These are phyloP conservation scores for Mimosa pudica DNA, from an alignment of 306 rosid species.

Conservation along the genomic window DNA sequence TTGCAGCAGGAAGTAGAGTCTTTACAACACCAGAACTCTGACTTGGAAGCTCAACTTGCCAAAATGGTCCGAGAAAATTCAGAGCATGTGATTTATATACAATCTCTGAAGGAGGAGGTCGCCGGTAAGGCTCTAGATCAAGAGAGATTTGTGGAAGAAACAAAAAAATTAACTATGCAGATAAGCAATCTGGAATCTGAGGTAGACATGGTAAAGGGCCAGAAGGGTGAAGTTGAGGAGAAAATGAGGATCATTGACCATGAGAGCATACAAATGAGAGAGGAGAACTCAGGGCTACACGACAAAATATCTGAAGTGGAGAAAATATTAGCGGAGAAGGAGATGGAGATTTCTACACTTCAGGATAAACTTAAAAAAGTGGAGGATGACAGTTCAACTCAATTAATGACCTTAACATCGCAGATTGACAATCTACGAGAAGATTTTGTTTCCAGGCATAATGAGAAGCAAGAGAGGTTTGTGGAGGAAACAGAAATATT, in stretches of 20 bases:
- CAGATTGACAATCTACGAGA: constrained; percentile 52
- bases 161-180: constrained; percentile 46
- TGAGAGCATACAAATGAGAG: constrained; percentile 47
- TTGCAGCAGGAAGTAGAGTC: constrained; percentile 65
- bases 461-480: constrained; percentile 48
- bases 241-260: constrained; percentile 38
- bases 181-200: constrained; percentile 53
- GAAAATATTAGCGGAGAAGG: constrained; percentile 42
- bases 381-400: constrained; percentile 39
- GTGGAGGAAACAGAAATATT: constrained; percentile 57
- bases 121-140: constrained; percentile 50
- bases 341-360: constrained; percentile 35
- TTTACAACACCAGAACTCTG: constrained; percentile 49
- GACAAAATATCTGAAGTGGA: constrained; percentile 40
- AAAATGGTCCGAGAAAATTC: constrained; percentile 54
- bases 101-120: constrained; percentile 64
- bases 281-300: constrained; percentile 45
- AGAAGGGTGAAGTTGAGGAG: constrained; percentile 52
- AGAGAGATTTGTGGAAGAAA: constrained; percentile 54
- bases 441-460: constrained; percentile 57
- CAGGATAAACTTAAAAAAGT: constrained; percentile 36
- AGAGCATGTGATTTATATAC: constrained; percentile 51
- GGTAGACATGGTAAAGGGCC: constrained; percentile 37
- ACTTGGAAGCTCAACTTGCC: constrained; percentile 60
- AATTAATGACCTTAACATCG: constrained; percentile 26